Conservation (phyloP, 306 rosid genomes). For the Citrullus colocynthis region DNA sequence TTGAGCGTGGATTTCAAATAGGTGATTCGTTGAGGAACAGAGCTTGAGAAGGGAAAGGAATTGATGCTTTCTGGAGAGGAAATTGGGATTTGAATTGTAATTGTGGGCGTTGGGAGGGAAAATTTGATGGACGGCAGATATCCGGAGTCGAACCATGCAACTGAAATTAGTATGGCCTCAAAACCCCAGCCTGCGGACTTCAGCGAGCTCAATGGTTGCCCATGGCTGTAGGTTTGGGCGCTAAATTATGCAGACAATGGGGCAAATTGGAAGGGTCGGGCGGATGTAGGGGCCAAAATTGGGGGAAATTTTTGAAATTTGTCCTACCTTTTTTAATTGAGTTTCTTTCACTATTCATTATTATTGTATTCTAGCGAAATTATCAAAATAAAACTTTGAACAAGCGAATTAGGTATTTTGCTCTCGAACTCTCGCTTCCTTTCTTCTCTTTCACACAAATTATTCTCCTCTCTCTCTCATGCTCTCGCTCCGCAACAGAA, state of each 20-base stretch:
- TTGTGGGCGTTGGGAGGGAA: not conserved
- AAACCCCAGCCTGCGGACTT: not conserved
- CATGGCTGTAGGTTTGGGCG: not conserved
- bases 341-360: too few species aligned
- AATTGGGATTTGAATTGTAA: not conserved
- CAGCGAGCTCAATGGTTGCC: not conserved
- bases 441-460: too few species aligned
- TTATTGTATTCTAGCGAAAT: too few species aligned
- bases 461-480: too few species aligned
- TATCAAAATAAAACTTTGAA: too few species aligned
- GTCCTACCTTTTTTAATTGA: too few species aligned
- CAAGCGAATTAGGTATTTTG: too few species aligned
- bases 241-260: not conserved
- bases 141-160: slow-evolving; percentile 36
- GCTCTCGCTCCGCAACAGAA: too few species aligned
- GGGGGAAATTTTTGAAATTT: too few species aligned
- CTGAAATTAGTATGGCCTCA: not conserved
- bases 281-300: too few species aligned
- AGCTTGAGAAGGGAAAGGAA: slow-evolving; percentile 40
- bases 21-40: slow-evolving; percentile 33
- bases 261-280: too few species aligned
- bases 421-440: too few species aligned
- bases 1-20: slow-evolving; percentile 58
- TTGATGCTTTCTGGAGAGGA: slow-evolving; percentile 31
- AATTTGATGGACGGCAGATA: slow-evolving; percentile 7